Conservation (phyloP, 2,329 filamentous ascomycete genomes). For the Pseudocercospora vitis region DNA sequence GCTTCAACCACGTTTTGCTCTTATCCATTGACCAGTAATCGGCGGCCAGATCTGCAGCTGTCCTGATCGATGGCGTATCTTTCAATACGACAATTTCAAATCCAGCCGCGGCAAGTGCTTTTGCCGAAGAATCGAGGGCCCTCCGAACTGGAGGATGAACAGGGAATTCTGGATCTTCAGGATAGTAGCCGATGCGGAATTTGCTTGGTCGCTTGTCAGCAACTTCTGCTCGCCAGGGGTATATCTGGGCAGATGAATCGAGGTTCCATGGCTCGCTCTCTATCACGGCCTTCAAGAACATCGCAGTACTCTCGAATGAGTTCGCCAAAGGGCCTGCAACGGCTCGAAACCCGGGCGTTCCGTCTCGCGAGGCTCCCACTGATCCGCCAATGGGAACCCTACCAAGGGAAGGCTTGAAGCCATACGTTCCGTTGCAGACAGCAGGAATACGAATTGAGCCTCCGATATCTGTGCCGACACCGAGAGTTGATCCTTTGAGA, state of each 20-base stretch:
- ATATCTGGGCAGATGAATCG: conserved; percentile 38
- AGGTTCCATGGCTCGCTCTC: conserved; percentile 26
- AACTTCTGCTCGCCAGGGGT: conserved; percentile 49
- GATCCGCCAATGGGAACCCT: not conserved
- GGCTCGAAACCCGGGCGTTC: conserved; percentile 44
- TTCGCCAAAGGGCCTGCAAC: conserved; percentile 34
- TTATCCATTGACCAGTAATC: conserved; percentile 48
- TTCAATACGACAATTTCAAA: conserved; percentile 47
- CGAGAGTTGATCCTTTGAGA: conserved; percentile 59
- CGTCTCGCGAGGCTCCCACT: conserved; percentile 35
- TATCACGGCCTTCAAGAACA: conserved; percentile 30
- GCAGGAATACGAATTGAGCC: conserved; percentile 76
- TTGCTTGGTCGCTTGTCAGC: conserved; percentile 21
- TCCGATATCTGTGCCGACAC: conserved; percentile 63
- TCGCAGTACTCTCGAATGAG: conserved; percentile 27
- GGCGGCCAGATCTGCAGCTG: conserved; percentile 40
- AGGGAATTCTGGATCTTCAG: conserved; percentile 50
- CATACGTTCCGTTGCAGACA: conserved; percentile 60
- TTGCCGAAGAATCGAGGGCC: conserved; percentile 45
- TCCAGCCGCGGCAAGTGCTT: conserved; percentile 44
- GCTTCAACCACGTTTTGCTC: conserved; percentile 34
- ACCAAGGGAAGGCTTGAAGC: conserved; percentile 34
- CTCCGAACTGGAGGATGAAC: conserved; percentile 54
- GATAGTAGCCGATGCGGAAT: conserved; percentile 52
- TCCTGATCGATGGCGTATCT: conserved; percentile 34